phyloP scores from a whole-genome alignment of 140 eudicot species.

The Flaveria floridana region DNA sequence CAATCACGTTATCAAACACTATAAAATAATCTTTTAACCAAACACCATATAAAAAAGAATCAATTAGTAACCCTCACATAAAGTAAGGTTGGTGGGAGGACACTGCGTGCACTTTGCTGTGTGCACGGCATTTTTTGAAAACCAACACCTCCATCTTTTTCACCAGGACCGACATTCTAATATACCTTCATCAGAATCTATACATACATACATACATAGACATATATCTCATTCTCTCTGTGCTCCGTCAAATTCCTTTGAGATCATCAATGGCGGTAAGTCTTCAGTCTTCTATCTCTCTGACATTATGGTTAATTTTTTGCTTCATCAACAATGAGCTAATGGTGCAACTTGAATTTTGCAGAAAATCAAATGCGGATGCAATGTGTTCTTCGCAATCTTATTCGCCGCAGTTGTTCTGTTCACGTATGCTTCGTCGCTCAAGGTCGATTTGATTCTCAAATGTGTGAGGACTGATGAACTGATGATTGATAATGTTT shows the following conservation, averaged over 20 bases:
- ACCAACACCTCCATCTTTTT: constrained; percentile 20
- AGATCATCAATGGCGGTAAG: constrained; percentile 23
- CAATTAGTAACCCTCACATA: neutral
- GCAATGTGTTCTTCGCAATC: constrained; percentile 33
- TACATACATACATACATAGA: neutral
- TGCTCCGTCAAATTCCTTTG: neutral
- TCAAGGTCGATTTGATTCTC: constrained; percentile 43
- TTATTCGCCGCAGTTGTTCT: constrained; percentile 38
- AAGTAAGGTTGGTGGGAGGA: neutral
- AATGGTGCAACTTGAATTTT: neutral
- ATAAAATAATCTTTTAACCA: too few relatives aligned
- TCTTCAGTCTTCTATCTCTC: constrained; percentile 9
- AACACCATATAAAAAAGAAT: neutral
- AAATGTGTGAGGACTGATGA: neutral
- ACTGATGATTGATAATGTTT: neutral
- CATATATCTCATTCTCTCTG: constrained; percentile 19
- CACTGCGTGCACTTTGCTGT: constrained; percentile 10
- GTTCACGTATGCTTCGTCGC: constrained; percentile 39
- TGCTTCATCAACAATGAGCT: constrained; percentile 24
- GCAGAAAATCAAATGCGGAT: constrained; percentile 32
- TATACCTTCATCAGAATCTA: constrained; percentile 12
- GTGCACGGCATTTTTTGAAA: constrained; percentile 28
- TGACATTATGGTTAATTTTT: neutral
- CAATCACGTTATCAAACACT: too few relatives aligned
- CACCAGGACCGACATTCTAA: constrained; percentile 27